Percentiles rank a stretch among this genome's conserved stretches.
phyloP scores from a whole-genome alignment of 495 filamentous ascomycete species.

The Penicillium subrubescens region DNA sequence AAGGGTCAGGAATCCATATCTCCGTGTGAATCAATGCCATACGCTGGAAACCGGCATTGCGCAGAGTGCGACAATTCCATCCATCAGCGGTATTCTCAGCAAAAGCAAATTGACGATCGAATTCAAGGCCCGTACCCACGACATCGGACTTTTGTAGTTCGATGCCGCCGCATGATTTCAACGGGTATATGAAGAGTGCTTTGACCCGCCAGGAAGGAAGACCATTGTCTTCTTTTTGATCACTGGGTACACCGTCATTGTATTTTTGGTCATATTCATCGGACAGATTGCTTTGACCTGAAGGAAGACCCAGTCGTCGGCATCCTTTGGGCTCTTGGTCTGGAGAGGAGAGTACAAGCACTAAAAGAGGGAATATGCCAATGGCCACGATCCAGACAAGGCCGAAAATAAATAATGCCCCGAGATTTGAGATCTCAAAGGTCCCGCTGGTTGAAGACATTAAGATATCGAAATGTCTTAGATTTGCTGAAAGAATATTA shows the following conservation, averaged over 20 bases:
- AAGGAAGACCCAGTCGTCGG: slow-evolving; percentile 36
- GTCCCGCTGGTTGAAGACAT: not conserved
- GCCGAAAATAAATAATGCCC: slow-evolving; percentile 1
- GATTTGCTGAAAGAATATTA: not conserved
- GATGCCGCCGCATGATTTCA: slow-evolving; percentile 84
- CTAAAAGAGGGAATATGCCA: slow-evolving; percentile 6
- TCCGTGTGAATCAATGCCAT: slow-evolving; percentile 76
- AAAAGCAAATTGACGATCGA: slow-evolving; percentile 85
- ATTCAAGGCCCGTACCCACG: slow-evolving; percentile 71
- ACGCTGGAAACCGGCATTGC: slow-evolving; percentile 68
- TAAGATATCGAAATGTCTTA: not conserved
- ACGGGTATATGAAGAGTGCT: slow-evolving; percentile 81
- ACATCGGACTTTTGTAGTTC: slow-evolving; percentile 70
- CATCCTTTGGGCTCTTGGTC: slow-evolving; percentile 31
- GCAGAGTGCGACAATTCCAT: slow-evolving; percentile 77
- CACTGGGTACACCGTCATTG: slow-evolving; percentile 24
- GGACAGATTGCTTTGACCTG: slow-evolving; percentile 33
- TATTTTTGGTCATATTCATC: slow-evolving; percentile 44
- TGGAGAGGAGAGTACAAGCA: not conserved
- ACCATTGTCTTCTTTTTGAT: slow-evolving; percentile 17
- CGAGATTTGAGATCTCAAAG: not conserved
- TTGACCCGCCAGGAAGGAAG: slow-evolving; percentile 61
- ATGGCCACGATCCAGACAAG: slow-evolving; percentile 1
- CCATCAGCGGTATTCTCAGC: slow-evolving; percentile 54
- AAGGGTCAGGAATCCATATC: slow-evolving; percentile 76